Base-by-base conservation (phyloP, 805 yeast genomes). In the Millerago galiae region DNA sequence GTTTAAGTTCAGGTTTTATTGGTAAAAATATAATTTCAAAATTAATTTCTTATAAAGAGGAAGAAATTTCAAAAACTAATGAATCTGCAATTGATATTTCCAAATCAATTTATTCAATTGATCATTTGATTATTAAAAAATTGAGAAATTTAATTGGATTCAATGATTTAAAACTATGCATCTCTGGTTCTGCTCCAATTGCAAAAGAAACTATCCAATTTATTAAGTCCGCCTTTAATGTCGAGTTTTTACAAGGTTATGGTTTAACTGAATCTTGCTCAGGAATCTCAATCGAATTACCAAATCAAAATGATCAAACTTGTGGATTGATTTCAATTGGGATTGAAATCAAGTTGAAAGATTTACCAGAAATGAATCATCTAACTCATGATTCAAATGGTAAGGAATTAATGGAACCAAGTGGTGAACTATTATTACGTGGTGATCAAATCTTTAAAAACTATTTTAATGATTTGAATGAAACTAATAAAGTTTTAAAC, bases 151-250 rank as follows among this genome's bases (percentile, higher is more conserved):
- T 50, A 8, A 50, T 70, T 11, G 77, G 77, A 0, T 62, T 71
- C 52, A 68, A 66, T 27, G 58, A 66, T 28, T 45, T 61, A 12
- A 40, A 53, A 14, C 44, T 52, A 30, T 50, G 61, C 36, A 49
- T 58, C 24, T 56, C 65, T 29, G 83, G 87, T 2, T 74, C 81
- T 35, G 86, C 86, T 3, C 85, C 86, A 15, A 67, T 80, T 45
- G 65, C 78, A 31, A 65, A 71, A 8, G 76, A 70, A 40, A 77
- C 82, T 3, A 62, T 76, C 24, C 68, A 65, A 49, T 80, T 79
- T 56, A 58, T 80, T 49, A 70, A 69, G 51, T 77, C 77, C 5
- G 62, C 75, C 4, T 66, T 80, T 34, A 69, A 70, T 36, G 52
- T 70, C 29, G 77, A 60, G 9, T 50, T 67, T 31, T 41, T 46